These are phyloP conservation scores for Gnomoniopsis smithogilvyi DNA, from an alignment of 2,329 filamentous ascomycete species.

Conservation along the genomic window DNA sequence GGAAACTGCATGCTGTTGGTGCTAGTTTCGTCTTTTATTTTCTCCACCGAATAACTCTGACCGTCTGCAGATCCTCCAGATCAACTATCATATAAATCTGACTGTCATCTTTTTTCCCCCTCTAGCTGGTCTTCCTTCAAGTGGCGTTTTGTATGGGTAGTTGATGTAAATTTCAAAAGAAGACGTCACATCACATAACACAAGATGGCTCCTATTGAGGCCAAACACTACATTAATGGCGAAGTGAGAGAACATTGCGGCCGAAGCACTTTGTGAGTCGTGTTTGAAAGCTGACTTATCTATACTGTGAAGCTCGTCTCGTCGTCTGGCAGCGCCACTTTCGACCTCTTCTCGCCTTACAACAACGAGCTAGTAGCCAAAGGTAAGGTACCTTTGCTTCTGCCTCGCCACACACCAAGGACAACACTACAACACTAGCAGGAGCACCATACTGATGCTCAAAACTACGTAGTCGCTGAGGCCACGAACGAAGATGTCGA, in stretches of 20 bases:
- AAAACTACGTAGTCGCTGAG: slow-evolving; percentile 43
- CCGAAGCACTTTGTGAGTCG: background rate
- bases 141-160: no score
- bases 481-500: slow-evolving; percentile 41
- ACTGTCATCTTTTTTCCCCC: no score
- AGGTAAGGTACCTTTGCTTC: no score
- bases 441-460: no score
- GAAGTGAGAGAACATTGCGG: background rate
- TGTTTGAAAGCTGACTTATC: background rate
- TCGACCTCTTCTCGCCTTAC: background rate
- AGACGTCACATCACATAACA: background rate
- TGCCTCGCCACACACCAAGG: background rate
- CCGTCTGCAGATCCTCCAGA: no score
- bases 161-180: no score
- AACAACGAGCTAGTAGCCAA: background rate
- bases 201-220: background rate
- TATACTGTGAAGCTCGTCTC: background rate
- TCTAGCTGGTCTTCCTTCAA: no score
- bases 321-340: background rate
- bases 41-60: no score
- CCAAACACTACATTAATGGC: background rate
- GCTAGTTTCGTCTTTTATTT: no score
- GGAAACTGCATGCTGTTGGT: no score
- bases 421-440: no score
- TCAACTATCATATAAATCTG: no score